These are phyloP conservation scores for Aureobasidium vineae DNA, from an alignment of 2,329 filamentous ascomycete species.

Conservation along the genomic window DNA sequence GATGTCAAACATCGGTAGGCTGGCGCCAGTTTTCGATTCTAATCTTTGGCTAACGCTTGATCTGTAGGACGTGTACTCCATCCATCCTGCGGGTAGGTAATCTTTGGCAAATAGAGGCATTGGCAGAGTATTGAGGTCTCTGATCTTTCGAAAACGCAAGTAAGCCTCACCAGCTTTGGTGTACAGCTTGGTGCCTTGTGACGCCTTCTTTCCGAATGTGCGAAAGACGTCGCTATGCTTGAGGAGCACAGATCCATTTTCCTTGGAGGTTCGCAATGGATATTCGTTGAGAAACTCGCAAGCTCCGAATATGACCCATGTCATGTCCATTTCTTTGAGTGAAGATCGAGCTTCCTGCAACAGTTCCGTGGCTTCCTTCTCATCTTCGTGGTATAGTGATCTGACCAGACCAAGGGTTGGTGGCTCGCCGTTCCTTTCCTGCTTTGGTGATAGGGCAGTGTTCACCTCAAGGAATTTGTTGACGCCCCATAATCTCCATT, in stretches of 20 bases:
- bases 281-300: neutral
- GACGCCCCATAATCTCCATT: slow-evolving; percentile 17
- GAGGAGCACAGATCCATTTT: neutral
- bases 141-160: neutral
- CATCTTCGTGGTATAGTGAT: neutral
- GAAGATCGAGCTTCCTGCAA: slow-evolving; percentile 5
- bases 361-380: neutral
- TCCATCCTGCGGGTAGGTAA: neutral
- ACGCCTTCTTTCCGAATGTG: slow-evolving; percentile 2
- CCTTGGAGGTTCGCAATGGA: neutral
- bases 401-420: slow-evolving; percentile 8
- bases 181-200: neutral
- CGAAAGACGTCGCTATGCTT: neutral
- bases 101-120: neutral
- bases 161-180: neutral
- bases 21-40: neutral
- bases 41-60: neutral
- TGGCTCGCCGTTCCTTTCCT: neutral
- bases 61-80: neutral
- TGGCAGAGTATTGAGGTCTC: slow-evolving; percentile 2
- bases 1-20: neutral
- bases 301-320: slow-evolving; percentile 4
- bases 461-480: slow-evolving; percentile 1
- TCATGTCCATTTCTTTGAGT: neutral
- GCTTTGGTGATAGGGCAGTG: neutral